Base-by-base conservation (phyloP, 352 stramenopile species). In the Phytophthora podocarpi region DNA sequence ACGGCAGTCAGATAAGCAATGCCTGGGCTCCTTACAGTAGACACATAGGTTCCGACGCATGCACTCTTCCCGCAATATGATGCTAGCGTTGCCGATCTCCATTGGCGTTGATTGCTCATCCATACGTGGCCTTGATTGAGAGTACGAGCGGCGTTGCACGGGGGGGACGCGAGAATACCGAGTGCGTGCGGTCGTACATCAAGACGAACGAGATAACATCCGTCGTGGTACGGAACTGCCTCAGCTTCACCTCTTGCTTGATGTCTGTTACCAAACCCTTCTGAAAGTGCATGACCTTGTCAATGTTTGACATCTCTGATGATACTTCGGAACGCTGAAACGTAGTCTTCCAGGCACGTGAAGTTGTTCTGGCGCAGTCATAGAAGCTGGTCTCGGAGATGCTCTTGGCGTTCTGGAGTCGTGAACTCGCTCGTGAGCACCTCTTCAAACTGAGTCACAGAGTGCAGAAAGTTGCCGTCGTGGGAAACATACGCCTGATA, bases 251-350 rank as follows among this genome's bases (percentile, higher is more conserved):
- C n/a, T 57, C 45, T 43, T 64, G 36, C 1, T 36, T 27, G n/a
- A 64, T 64, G 8, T 57, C 55, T 1, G 27, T 24, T 1, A 64
- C 9, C 36, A 64, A 15, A 3, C 37, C 27, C 30, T 51, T 64
- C 46, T 57, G 36, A 13, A 64, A 64, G 13, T 58, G 36, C 28
- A 64, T 64, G 1, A 47, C 45, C n/a, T 64, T 58, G 37, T 64
- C 45, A 11, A 52, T 52, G 30, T 52, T 10, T 3, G n/a, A 40
- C 28, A 52, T 52, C 26, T 40, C 27, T 23, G 37, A 64, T 64
- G 3, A 64, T 64, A n/a, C 18, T 10, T 10, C 28, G 12, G 9
- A 56, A 63, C 3, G 23, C 21, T 1, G 42, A 4, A 0, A 56
- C 42, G 9, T 63, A 52, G 12, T 53, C 53, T 46, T 58, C 46